Percentiles rank a stretch among this genome's conserved stretches.
phyloP scores from a whole-genome alignment of 116 monocot genomes.

The Posidonia oceanica region DNA sequence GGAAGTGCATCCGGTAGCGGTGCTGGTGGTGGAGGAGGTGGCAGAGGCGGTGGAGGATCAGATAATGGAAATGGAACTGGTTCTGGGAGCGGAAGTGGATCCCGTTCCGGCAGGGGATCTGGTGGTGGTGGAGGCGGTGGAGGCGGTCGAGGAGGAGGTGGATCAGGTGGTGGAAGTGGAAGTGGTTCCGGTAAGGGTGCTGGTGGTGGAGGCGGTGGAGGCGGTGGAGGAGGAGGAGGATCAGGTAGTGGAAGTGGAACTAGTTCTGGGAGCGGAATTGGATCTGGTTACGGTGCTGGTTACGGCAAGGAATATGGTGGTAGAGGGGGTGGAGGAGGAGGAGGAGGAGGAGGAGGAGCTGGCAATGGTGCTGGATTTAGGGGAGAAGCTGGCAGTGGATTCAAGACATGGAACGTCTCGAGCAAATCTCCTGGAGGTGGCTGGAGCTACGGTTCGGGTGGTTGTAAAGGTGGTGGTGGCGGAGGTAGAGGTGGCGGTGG shows the following conservation, averaged over 20 bases:
- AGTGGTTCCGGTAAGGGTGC: too few relatives aligned
- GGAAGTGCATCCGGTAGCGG: background rate
- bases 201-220: too few relatives aligned
- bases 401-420: background rate
- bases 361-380: too few relatives aligned
- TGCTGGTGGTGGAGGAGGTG: background rate
- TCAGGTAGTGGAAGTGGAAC: background rate
- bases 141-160: background rate
- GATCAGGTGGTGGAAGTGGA: background rate
- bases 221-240: background rate
- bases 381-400: background rate
- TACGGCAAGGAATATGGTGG: background rate
- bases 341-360: too few relatives aligned
- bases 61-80: too few relatives aligned
- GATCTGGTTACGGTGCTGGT: background rate
- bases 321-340: too few relatives aligned
- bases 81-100: too few relatives aligned
- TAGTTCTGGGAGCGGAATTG: background rate
- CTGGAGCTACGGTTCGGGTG: background rate
- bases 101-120: too few relatives aligned
- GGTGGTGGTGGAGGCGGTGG: too few relatives aligned
- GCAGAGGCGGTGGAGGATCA: background rate
- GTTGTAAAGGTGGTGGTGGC: too few relatives aligned
- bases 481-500: background rate
- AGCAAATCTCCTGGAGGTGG: background rate